These are phyloP conservation scores for Pelagophyceae sp. DNA, from an alignment of 352 stramenopile genomes.

Conservation along the genomic window DNA sequence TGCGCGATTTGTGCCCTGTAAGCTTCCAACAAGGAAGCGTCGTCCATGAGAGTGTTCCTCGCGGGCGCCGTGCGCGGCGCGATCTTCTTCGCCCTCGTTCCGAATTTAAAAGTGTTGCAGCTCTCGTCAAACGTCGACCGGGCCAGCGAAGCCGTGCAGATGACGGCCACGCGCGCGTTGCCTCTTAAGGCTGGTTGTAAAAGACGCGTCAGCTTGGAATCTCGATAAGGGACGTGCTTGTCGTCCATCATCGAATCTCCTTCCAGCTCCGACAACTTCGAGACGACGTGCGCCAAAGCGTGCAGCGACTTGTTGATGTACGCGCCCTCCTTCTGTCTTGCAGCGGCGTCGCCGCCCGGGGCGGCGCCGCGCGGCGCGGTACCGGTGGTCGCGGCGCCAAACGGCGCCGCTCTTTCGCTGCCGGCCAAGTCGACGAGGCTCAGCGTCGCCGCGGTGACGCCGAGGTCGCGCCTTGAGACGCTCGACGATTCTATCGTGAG, in stretches of 20 bases:
- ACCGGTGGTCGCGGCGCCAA: no score
- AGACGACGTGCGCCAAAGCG: conserved; percentile 77
- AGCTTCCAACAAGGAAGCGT: conserved; percentile 71
- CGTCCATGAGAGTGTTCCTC: conserved; percentile 67
- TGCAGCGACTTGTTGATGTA: conserved; percentile 80
- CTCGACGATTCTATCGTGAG: conserved; percentile 77
- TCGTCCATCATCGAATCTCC: conserved; percentile 17
- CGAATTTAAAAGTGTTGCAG: conserved; percentile 79
- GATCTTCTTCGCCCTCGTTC: conserved; percentile 65
- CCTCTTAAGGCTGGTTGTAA: conserved; percentile 61
- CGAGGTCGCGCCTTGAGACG: no score
- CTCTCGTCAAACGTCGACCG: conserved; percentile 66
- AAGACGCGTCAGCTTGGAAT: conserved; percentile 40
- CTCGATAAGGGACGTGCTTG: conserved; percentile 30
- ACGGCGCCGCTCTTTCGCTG: no score
- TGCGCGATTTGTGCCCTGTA: conserved; percentile 70
- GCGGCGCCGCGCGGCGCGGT: no score
- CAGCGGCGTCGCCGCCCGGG: no score
- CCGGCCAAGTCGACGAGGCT: no score
- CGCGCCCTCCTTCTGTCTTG: conserved; percentile 65
- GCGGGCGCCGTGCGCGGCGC: conserved; percentile 51
- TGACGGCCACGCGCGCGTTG: conserved; percentile 64
- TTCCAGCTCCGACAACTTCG: conserved; percentile 70
- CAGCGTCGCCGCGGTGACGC: no score
- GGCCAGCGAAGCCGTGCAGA: conserved; percentile 67